A percentile compares a stretch with the other conserved stretches of the same genome.
phyloP scores from a whole-genome alignment of 2,329 filamentous ascomycete genomes.

The Calycina herbarum region DNA sequence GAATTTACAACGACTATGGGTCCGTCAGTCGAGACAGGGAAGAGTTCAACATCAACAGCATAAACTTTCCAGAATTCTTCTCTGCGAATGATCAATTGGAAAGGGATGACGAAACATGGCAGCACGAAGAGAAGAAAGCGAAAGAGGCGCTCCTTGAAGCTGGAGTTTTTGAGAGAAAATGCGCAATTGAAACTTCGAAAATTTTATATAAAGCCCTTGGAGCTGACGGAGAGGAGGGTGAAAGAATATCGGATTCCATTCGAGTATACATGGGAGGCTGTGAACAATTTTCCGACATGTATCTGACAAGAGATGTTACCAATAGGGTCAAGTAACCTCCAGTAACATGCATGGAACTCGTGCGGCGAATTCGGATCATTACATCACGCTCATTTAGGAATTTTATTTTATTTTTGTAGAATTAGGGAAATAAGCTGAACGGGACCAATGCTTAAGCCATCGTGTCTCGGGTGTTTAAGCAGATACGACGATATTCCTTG shows the following conservation, averaged over 20 bases:
- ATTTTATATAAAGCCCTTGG: not conserved
- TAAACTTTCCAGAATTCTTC: conserved; percentile 13
- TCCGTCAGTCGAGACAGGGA: conserved; percentile 8
- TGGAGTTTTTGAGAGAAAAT: not conserved
- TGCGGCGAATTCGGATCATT: too few relatives aligned
- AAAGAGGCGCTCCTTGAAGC: not conserved
- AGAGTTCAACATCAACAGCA: conserved; percentile 13
- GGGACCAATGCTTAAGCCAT: too few relatives aligned
- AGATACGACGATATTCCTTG: too few relatives aligned
- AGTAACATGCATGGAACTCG: too few relatives aligned
- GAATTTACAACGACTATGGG: conserved; percentile 11
- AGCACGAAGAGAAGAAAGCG: not conserved
- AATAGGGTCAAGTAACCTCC: not conserved
- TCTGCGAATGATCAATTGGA: not conserved
- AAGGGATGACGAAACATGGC: not conserved
- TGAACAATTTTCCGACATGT: not conserved
- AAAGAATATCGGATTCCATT: not conserved
- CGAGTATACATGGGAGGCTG: not conserved
- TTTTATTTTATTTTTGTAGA: too few relatives aligned
- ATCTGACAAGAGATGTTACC: not conserved
- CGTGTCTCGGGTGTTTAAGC: too few relatives aligned
- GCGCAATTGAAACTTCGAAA: not conserved
- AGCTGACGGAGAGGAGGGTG: not conserved
- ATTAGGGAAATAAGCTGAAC: too few relatives aligned
- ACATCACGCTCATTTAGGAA: too few relatives aligned